Conservation (phyloP, 345 rosid genomes). For the Cardamine occulta region DNA sequence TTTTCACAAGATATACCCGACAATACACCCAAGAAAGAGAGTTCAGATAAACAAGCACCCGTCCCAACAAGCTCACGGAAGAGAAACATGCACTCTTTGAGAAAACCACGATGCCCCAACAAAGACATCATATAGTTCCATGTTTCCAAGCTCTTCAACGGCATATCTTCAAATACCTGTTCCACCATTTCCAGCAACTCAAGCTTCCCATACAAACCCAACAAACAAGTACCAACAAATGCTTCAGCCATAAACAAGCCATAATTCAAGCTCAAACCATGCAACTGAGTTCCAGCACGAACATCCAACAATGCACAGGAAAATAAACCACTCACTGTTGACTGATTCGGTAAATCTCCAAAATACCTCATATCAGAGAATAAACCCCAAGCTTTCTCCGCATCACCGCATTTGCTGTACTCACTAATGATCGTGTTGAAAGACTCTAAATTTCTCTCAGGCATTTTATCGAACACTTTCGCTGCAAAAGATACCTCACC, state of each 20-base stretch:
- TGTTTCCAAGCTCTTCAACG: constrained; percentile 65
- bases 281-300: constrained; percentile 61
- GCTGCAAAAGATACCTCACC: constrained; percentile 51
- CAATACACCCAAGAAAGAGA: constrained; percentile 65
- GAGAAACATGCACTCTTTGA: constrained; percentile 49
- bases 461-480: constrained; percentile 71
- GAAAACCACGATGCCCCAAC: constrained; percentile 57
- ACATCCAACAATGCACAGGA: constrained; percentile 55
- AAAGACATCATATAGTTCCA: constrained; percentile 74
- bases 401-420: constrained; percentile 48
- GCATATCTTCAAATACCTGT: constrained; percentile 63
- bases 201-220: constrained; percentile 69
- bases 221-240: constrained; percentile 72
- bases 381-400: constrained; percentile 50
- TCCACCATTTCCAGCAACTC: constrained; percentile 56
- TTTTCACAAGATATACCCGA: constrained; percentile 52
- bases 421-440: constrained; percentile 61
- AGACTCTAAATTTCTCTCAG: constrained; percentile 60
- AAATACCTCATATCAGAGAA: constrained; percentile 56
- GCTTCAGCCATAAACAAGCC: constrained; percentile 63
- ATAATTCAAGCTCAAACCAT: constrained; percentile 59
- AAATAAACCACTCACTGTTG: constrained; percentile 61
- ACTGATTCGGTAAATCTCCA: constrained; percentile 60
- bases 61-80: constrained; percentile 58
- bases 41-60: constrained; percentile 51